Conservation (phyloP, 1,284 basidiomycete genomes). For the Boletus semigastroideus region DNA sequence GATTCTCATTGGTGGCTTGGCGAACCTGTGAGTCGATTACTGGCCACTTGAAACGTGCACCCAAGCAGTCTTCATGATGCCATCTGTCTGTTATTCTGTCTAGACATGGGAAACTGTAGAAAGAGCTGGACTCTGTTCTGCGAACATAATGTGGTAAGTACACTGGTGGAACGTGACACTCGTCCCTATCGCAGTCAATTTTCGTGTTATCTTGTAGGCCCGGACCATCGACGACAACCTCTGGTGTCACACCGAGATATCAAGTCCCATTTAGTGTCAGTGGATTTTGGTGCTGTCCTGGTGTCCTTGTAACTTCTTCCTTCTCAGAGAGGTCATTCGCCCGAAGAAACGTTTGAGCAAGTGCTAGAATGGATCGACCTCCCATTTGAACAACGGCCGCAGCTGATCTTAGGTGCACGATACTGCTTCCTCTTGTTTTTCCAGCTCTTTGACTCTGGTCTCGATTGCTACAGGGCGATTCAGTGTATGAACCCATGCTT, state of each 20-base stretch:
- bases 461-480: too few relatives aligned
- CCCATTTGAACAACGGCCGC: slow-evolving; percentile 58
- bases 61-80: not conserved
- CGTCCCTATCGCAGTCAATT: not conserved
- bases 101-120: slow-evolving; percentile 88
- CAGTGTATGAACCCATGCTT: too few relatives aligned
- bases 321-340: slow-evolving; percentile 3
- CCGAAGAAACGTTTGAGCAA: slow-evolving; percentile 44
- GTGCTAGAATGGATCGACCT: slow-evolving; percentile 70
- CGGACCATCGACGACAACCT: slow-evolving; percentile 67
- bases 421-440: too few relatives aligned
- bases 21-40: slow-evolving; percentile 62
- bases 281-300: not conserved
- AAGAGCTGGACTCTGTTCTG: slow-evolving; percentile 67
- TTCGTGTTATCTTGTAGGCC: slow-evolving; percentile 49
- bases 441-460: too few relatives aligned
- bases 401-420: slow-evolving; percentile 66
- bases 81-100: not conserved
- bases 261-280: slow-evolving; percentile 70
- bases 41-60: not conserved
- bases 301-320: not conserved
- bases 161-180: not conserved
- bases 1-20: slow-evolving; percentile 83
- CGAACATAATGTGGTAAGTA: slow-evolving; percentile 84
- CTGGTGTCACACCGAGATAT: slow-evolving; percentile 66